Base-by-base conservation (phyloP, 257 asterid genomes). In the Fraxinus quadrangulata region DNA sequence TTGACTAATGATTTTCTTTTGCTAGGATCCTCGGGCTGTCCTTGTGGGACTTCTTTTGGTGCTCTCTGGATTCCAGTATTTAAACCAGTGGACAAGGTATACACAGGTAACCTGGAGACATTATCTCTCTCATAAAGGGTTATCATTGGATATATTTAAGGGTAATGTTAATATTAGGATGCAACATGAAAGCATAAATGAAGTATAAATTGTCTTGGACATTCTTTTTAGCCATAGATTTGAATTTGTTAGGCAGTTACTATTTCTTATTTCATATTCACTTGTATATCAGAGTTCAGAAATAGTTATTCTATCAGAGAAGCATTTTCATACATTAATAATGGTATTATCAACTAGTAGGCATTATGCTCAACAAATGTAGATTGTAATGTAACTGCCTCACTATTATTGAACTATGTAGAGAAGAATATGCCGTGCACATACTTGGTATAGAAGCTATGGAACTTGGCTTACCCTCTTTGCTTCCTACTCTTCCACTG, bases 1-100 rank as follows among this genome's bases (percentile, higher is more conserved):
- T 61, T 61, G 30, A 61, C 31, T 1, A 11, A 23, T 5, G 36
- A 26, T 40, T 17, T 42, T 42, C 10, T 10, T 71, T 61, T 78
- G 47, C 72, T 83, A 83, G 90, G 89, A 88, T 84, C 75, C 88
- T 14, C 88, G 88, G 63, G 90, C 88, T 74, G 88, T 88, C 74
- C 83, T 88, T 39, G 78, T 86, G 75, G 90, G 87, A 77, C 85
- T 86, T 73, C 84, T 86, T 74, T 79, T 88, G 79, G 74, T 86
- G 74, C 82, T 88, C 65, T 84, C 89, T 47, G 78, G 76, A 54
- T 86, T 86, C 80, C 90, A 86, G 70, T 88, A 84, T 81, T 76
- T 88, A 36, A 87, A 86, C 36, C 89, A 86, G 74, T 84, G 84
- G 88, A 83, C 90, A 72, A 83, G 82, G 74, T 81, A 83, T 83